Conservation (phyloP, 148 eudicot species). For the Rhododendron ferrugineum region DNA sequence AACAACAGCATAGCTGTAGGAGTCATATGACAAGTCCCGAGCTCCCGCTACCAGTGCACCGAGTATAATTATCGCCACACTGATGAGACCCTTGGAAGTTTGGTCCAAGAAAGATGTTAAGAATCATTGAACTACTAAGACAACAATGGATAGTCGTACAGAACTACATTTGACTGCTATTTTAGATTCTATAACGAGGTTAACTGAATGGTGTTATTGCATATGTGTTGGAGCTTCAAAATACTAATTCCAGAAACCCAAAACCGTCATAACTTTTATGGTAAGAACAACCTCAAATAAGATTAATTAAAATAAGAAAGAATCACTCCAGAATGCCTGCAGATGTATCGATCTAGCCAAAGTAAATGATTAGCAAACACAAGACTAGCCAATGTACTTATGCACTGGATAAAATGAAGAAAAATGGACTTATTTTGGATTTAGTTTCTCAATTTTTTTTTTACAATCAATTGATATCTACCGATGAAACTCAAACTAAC, state of each 20-base stretch:
- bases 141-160: not conserved
- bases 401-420: not conserved
- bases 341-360: not conserved
- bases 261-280: not conserved
- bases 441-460: not conserved
- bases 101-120: conserved; percentile 16
- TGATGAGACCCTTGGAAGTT: conserved; percentile 33
- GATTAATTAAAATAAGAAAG: not conserved
- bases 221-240: not conserved
- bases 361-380: not conserved
- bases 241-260: not conserved
- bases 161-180: not conserved
- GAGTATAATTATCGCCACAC: conserved; percentile 49
- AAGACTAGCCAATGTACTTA: not conserved
- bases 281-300: not conserved
- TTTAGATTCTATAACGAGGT: not conserved
- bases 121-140: conserved; percentile 7
- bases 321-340: not conserved
- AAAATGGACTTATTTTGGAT: not conserved
- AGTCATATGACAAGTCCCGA: conserved; percentile 51
- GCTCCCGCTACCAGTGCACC: conserved; percentile 69
- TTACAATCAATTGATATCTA: not conserved
- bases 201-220: not conserved
- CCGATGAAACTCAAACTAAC: not conserved
- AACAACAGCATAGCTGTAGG: conserved; percentile 47